Conservation (phyloP, 179 eudicot genomes). For the Pouteria campechiana region DNA sequence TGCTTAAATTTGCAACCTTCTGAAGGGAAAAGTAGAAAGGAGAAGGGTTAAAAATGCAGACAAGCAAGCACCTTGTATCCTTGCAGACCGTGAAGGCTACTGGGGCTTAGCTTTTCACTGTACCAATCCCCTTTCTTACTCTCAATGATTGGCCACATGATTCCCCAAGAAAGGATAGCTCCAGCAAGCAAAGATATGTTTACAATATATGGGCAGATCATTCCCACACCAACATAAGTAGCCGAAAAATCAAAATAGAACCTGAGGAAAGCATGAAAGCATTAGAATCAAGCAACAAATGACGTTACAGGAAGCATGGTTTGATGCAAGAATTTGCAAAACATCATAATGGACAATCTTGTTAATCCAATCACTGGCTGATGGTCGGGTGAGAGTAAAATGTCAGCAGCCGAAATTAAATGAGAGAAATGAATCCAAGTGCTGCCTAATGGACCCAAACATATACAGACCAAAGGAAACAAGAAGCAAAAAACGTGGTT, state of each 20-base stretch:
- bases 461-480: too few species aligned
- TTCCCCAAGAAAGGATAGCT: constrained; percentile 28
- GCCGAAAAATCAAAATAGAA: constrained; percentile 26
- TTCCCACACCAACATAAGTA: constrained; percentile 31
- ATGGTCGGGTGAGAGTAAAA: too few species aligned
- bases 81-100: constrained; percentile 24
- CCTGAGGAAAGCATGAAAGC: neutral
- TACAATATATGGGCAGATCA: constrained; percentile 27
- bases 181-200: constrained; percentile 25
- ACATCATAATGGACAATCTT: too few species aligned
- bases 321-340: neutral
- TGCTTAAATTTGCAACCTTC: too few species aligned
- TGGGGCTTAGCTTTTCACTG: neutral
- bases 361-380: too few species aligned
- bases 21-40: too few species aligned
- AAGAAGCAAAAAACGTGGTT: too few species aligned
- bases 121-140: constrained; percentile 19
- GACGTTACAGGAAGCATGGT: neutral
- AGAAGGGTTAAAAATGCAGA: too few species aligned
- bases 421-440: too few species aligned
- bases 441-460: too few species aligned
- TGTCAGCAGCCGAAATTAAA: too few species aligned
- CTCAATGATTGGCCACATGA: constrained; percentile 30
- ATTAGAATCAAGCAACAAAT: neutral
- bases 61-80: constrained; percentile 22